Evolutionary conservation across 306 rosid species (phyloP).

Genomic region (Cucumis sativus): Cucumber_9930_V3 NC_026657.2:2457501-2458000

Average conservation of each 20-base stretch:
- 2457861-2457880: conserved; percentile 90
- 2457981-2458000: conserved; percentile 69
- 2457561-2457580: conserved; percentile 78
- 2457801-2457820: conserved; percentile 41
- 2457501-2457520: neutral
- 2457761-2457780: neutral
- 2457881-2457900: conserved; percentile 87
- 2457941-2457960: conserved; percentile 89
- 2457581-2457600: conserved; percentile 77
- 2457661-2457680: neutral
- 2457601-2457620: conserved; percentile 22
- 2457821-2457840: conserved; percentile 60
- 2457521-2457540: neutral
- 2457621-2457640: too few species aligned
- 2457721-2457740: conserved; percentile 61
- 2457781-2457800: conserved; percentile 38
- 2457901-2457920: conserved; percentile 36
- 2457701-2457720: conserved; percentile 73
- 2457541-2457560: conserved; percentile 5
- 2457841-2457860: conserved; percentile 79
- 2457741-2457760: conserved; percentile 78
- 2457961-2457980: conserved; percentile 56
- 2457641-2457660: neutral
- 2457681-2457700: neutral
- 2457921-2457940: conserved; percentile 47